Conservation (phyloP, 106 monocot genomes). For the Allium sativum region DNA sequence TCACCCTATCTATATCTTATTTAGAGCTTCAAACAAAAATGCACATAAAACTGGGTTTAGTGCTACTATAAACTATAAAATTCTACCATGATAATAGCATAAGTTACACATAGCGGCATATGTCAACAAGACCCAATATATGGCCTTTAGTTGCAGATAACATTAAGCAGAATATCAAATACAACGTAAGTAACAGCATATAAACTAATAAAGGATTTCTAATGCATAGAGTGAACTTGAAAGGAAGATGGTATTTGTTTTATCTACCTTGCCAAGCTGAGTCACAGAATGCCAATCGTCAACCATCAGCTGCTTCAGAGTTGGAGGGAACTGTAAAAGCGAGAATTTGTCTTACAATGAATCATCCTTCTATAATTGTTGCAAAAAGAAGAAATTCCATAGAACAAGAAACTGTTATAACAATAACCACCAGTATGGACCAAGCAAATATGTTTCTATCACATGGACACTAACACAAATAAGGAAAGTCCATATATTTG, state of each 20-base stretch:
- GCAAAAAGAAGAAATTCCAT: no score
- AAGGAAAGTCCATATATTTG: no score
- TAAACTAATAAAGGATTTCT: background rate
- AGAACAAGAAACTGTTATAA: no score
- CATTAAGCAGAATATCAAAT: background rate
- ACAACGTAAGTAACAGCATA: background rate
- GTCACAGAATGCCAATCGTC: constrained; percentile 93
- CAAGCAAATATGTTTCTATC: no score
- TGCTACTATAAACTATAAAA: no score
- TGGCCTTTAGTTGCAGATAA: background rate
- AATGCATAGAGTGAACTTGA: background rate
- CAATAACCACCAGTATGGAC: no score
- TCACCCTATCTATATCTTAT: no score
- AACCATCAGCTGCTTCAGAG: constrained; percentile 83
- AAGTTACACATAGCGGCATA: background rate
- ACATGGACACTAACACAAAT: no score
- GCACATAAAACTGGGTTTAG: no score
- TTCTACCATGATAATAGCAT: background rate
- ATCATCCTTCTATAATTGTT: no score
- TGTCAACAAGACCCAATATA: background rate
- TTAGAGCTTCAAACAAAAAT: background rate
- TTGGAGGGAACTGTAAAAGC: constrained; percentile 59
- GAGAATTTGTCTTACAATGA: constrained; percentile 27
- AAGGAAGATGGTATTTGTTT: background rate
- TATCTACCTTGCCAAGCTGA: constrained; percentile 89